Evolutionary conservation across 2,329 filamentous ascomycete genomes (phyloP), one percentile per base, ranked within the genome.

Genomic region (Epichloe coenophiala): DNA sequence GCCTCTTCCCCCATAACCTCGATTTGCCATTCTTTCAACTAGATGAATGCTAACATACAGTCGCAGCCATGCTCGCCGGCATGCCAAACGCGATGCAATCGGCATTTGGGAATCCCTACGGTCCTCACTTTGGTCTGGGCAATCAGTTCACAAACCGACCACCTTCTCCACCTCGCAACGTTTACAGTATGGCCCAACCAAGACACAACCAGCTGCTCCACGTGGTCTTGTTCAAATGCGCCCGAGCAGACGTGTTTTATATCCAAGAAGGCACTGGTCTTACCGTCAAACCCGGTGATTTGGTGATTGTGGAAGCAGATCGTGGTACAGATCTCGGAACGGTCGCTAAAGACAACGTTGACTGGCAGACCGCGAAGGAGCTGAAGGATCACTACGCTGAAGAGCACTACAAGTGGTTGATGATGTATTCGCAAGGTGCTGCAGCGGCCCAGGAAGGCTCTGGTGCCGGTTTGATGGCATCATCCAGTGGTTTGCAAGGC

Each of bases 251-350:
- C 62, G 88, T 97, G 9, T 98, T 96, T 66, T 97, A 95, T 67
- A 88, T 96, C 36, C 90, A 95, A 65, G 90, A 96, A 65, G 90
- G 91, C 54, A 97, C 90, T 5, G 93, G 93, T 3, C 75, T 98
- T 35, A 86, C 86, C 19, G 86, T 97, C 49, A 93, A 90, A 60
- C 83, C 84, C 17, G 93, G 93, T 35, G 93, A 98, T 63, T 75
- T 97, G 48, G 94, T 98, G 54, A 97, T 98, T 58, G 90, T 96
- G 17, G 93, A 98, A 68, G 93, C 93, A 23, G 94, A 98, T 65
- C 88, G 93, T 55, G 93, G 93, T 44, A 95, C 89, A 21, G 94
- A 98, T 63, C 77, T 98, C 37, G 94, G 93, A 43, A 95, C 91
- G 27, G 91, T 98, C 31, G 86, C 88, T 48, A 82, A 86, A 58